Evolutionary conservation across 768 basidiomycete genomes (phyloP), one percentile per base, ranked within the genome.

Genomic region (Rhodosporidiobolus sp.): DNA sequence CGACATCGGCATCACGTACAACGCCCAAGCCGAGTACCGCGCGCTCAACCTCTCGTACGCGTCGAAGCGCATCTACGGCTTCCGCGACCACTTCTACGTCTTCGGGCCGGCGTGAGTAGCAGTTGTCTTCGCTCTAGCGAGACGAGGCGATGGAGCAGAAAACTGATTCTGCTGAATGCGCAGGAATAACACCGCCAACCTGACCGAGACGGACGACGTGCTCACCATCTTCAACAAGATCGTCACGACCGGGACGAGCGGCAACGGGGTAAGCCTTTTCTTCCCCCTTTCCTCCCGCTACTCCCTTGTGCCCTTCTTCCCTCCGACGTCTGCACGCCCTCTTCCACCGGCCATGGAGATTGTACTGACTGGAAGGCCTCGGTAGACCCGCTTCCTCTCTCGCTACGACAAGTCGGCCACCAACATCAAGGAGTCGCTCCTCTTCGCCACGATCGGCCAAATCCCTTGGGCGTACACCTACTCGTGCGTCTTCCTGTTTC

Each of bases 401-500:
- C 84, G 86, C 6, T 87, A 82, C 69, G 86, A 87, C 73, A 87
- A 86, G 73, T 85, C 85, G 63, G 86, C 86, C 16, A 87, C 86
- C 0, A 86, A 87, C 75, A 86, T 87, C 78, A 87, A 86, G 69
- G 86, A 87, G 70, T 85, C 54, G 6, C 83, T 81, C 59, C 69
- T 87, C 19, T 87, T 86, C 67, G 81, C 82, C 52, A 80, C 77
- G 17, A 85, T 87, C 34, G 86, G 86, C 14, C 85, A 86, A 79
- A 83, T 86, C 10, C 86, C 87, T 5, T 87, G 86, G 86, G 86
- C 82, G 11, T 79, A 81, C 53, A 77, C 82, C 17, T 85, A 85
- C 73, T 85, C 86, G 7, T n/a, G n/a, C n/a, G n/a, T n/a, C n/a
- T n/a, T n/a, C n/a, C n/a, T n/a, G n/a, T n/a, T n/a, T n/a, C n/a